Percentiles rank a stretch among this genome's conserved stretches.
Evolutionary conservation across 768 basidiomycete species (phyloP).

Genomic region (Hericium alpestre): DNA sequence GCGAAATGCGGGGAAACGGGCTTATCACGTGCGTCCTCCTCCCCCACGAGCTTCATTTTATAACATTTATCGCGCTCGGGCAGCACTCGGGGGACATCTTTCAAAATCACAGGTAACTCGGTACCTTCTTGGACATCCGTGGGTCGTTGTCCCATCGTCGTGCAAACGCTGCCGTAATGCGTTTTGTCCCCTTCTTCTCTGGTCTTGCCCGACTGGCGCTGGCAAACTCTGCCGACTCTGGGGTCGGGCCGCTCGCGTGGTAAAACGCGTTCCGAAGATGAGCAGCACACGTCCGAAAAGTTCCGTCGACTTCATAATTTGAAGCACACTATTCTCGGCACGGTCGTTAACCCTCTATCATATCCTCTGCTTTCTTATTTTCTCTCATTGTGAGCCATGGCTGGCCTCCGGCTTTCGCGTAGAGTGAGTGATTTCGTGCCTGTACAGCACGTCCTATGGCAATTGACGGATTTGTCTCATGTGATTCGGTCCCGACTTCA

Average conservation of each 20-base stretch:
- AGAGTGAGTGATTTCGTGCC: background rate
- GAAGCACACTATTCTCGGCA: background rate
- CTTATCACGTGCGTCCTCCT: too few species aligned
- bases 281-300: background rate
- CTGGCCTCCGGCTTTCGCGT: slow-evolving; percentile 14
- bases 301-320: background rate
- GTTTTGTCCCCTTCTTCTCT: too few species aligned
- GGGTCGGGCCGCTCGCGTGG: background rate
- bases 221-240: background rate
- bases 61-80: too few species aligned
- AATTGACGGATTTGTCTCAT: slow-evolving; percentile 15
- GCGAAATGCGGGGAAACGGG: too few species aligned
- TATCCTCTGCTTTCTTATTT: background rate
- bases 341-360: background rate
- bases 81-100: too few species aligned
- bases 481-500: slow-evolving; percentile 16
- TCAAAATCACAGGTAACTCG: too few species aligned
- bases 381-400: slow-evolving; percentile 13
- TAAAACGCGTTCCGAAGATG: too few species aligned
- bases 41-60: too few species aligned
- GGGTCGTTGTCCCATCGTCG: too few species aligned
- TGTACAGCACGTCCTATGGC: background rate
- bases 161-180: too few species aligned
- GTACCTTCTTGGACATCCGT: too few species aligned
- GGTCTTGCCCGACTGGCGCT: too few species aligned